Evolutionary conservation across 306 rosid genomes (phyloP), one percentile per base, ranked within the genome.

Genomic region (Cyamopsis tetragonoloba): DNA sequence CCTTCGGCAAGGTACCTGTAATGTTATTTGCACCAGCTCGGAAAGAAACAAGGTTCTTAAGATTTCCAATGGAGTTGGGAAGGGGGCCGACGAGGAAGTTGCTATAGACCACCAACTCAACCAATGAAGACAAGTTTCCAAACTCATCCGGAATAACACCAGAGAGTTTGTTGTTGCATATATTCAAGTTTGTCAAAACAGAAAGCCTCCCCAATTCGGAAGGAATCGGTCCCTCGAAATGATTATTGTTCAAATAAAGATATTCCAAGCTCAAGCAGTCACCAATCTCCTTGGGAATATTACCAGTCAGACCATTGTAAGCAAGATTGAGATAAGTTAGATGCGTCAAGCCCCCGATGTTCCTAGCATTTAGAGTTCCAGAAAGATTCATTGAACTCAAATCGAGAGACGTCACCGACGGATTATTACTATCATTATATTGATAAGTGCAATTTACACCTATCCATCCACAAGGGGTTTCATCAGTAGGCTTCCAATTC

Each of bases 21-120:
- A 95, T 88, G 77, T 75, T 79, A 79, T 95, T 95, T 48, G 88
- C 89, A 32, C 99, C 99, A 24, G 89, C 95, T 79, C 96, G 80
- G 41, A 95, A 82, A 59, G 76, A 81, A 6, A 6, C 83, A 65
- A 95, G 80, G 50, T 65, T 83, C 85, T 75, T 82, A 12, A 95
- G 87, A 71, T 95, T 88, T 62, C 99, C 97, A 58, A 95, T 71
- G 17, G 96, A 80, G 53, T 1, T 80, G 13, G 99, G 96, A 71
- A 95, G 65, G 30, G 93, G 83, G 5, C 99, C 99, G 0, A 89
- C 72, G 19, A 95, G 81, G 35, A 83, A 76, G 82, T 95, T 95
- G 69, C 95, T 86, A 71, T 72, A 95, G 12, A 79, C 96, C 39
- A 88, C 92, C 32, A 95, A 75, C 82, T 90, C 92, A 7, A 79